Evolutionary conservation across 495 filamentous ascomycete genomes (phyloP).

Genomic region (Penicillium simplicissimum): DNA sequence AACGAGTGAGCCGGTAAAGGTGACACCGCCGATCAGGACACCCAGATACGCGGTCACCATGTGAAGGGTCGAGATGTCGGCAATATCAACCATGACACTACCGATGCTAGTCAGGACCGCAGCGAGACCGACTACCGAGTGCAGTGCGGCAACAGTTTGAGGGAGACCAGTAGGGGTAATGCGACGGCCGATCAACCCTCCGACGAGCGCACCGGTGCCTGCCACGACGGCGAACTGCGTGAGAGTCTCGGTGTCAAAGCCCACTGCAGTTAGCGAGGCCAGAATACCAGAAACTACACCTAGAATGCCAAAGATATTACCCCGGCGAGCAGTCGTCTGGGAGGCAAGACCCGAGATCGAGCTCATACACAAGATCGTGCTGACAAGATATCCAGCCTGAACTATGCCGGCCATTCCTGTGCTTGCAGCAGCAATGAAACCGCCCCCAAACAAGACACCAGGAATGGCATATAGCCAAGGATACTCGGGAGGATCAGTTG

Average conservation of each 20-base stretch:
- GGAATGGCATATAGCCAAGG: slow-evolving; percentile 81
- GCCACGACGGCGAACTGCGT: slow-evolving; percentile 74
- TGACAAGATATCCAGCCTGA: slow-evolving; percentile 78
- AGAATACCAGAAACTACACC: slow-evolving; percentile 77
- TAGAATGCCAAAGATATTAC: slow-evolving; percentile 78
- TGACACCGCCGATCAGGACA: slow-evolving; percentile 77
- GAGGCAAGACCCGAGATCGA: slow-evolving; percentile 73
- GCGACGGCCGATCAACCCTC: slow-evolving; percentile 72
- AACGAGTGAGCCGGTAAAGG: slow-evolving; percentile 80
- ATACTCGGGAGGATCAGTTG: slow-evolving; percentile 79
- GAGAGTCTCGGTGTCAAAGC: slow-evolving; percentile 70
- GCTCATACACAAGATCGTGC: slow-evolving; percentile 72
- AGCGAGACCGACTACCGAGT: slow-evolving; percentile 79
- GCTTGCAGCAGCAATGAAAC: slow-evolving; percentile 70
- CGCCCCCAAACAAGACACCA: slow-evolving; percentile 70
- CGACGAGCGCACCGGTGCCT: slow-evolving; percentile 60
- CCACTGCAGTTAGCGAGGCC: slow-evolving; percentile 74
- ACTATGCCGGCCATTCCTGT: slow-evolving; percentile 79
- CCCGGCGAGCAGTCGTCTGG: slow-evolving; percentile 73
- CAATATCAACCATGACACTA: slow-evolving; percentile 69
- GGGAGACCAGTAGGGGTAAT: slow-evolving; percentile 81
- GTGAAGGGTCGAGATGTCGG: slow-evolving; percentile 68
- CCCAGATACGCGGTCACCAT: slow-evolving; percentile 78
- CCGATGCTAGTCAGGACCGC: slow-evolving; percentile 81
- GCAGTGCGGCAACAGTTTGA: slow-evolving; percentile 77